These are phyloP conservation scores for Pythium phragmiticola DNA, from an alignment of 352 stramenopile species.

Conservation along the genomic window DNA sequence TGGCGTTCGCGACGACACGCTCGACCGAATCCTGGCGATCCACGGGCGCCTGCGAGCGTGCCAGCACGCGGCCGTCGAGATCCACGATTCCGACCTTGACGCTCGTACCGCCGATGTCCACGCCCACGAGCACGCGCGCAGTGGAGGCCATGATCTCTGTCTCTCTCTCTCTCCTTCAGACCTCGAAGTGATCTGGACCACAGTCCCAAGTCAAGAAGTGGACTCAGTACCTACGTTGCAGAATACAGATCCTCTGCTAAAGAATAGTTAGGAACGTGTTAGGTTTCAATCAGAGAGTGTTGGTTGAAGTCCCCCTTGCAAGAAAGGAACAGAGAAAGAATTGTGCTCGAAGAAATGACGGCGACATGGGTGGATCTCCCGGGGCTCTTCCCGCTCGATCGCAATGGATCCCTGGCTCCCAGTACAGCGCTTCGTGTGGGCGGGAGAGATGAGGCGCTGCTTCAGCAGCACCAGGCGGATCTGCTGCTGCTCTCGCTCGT, in stretches of 20 bases:
- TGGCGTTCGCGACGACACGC: slow-evolving; percentile 53
- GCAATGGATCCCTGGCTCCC: not conserved
- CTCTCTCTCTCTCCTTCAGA: slow-evolving; percentile 4
- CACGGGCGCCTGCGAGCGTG: slow-evolving; percentile 46
- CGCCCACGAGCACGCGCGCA: slow-evolving; percentile 41
- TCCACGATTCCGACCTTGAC: slow-evolving; percentile 74
- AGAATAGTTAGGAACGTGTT: slow-evolving; percentile 19
- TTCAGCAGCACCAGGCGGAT: slow-evolving; percentile 37
- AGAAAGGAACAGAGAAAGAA: not conserved
- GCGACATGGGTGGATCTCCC: slow-evolving; percentile 19
- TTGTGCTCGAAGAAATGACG: not conserved
- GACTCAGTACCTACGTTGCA: not conserved
- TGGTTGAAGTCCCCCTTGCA: slow-evolving; percentile 21
- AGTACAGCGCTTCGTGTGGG: not conserved
- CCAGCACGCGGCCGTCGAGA: slow-evolving; percentile 43
- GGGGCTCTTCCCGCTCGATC: slow-evolving; percentile 11
- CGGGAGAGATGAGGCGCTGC: slow-evolving; percentile 3
- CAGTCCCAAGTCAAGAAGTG: not conserved
- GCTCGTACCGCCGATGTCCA: slow-evolving; percentile 75
- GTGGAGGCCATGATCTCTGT: not conserved
- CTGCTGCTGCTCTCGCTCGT: slow-evolving; percentile 40
- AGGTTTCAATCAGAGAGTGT: not conserved
- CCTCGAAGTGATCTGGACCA: slow-evolving; percentile 3
- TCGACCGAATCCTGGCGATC: slow-evolving; percentile 39
- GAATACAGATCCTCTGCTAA: slow-evolving; percentile 1